Percentiles rank a stretch among this genome's conserved stretches.
phyloP scores from a whole-genome alignment of 495 filamentous ascomycete genomes.

The Cercophora samala region DNA sequence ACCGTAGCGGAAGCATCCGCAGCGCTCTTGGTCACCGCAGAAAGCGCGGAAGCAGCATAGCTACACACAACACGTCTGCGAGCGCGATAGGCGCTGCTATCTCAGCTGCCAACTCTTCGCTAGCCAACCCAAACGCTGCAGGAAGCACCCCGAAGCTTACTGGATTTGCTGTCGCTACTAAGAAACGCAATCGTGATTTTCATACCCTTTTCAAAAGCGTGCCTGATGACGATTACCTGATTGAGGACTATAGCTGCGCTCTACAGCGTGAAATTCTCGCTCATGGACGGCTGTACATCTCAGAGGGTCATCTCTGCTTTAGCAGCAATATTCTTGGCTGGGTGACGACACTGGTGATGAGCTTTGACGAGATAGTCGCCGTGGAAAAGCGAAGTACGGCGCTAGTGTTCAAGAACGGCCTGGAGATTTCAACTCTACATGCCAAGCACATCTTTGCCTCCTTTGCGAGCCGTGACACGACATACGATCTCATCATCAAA shows the following conservation, averaged over 20 bases:
- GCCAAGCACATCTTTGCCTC: constrained; percentile 94
- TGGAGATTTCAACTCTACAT: constrained; percentile 93
- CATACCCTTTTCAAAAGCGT: constrained; percentile 92
- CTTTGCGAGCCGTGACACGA: constrained; percentile 89
- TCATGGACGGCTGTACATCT: constrained; percentile 91
- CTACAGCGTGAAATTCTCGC: constrained; percentile 93
- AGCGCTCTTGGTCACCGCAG: constrained; percentile 68
- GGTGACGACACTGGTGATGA: constrained; percentile 95
- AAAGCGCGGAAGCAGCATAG: constrained; percentile 82
- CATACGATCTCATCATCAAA: constrained; percentile 93
- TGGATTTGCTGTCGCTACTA: constrained; percentile 93
- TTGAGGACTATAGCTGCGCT: constrained; percentile 97
- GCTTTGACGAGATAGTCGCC: constrained; percentile 94
- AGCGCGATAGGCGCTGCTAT: constrained; percentile 62
- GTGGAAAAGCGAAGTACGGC: constrained; percentile 97
- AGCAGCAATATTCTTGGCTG: constrained; percentile 98
- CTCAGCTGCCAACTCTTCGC: constrained; percentile 58
- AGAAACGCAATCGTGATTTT: constrained; percentile 94
- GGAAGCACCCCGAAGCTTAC: constrained; percentile 69
- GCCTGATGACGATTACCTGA: constrained; percentile 94
- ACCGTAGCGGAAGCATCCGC: constrained; percentile 76
- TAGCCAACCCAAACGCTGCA: constrained; percentile 59
- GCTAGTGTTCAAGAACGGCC: constrained; percentile 93
- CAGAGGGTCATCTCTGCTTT: constrained; percentile 96
- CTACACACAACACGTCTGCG: constrained; percentile 54